Percentiles rank a stretch among this genome's conserved stretches.
phyloP scores from a whole-genome alignment of 345 rosid species.

The Nasturtium officinale region DNA sequence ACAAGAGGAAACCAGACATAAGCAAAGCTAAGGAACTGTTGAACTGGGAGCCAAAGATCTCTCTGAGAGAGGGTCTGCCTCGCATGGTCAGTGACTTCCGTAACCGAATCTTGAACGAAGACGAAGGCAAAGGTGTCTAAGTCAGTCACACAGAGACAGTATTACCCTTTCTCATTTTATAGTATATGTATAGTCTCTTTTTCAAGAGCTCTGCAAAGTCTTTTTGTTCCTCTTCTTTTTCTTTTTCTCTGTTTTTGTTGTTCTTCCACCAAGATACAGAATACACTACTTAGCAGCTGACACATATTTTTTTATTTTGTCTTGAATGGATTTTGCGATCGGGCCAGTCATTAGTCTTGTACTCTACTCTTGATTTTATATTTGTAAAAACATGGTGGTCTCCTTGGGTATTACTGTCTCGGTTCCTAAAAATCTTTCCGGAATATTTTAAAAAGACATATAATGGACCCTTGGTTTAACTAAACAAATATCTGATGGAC shows the following conservation, averaged over 20 bases:
- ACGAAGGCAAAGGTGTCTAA: slow-evolving; percentile 72
- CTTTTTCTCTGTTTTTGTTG: neutral
- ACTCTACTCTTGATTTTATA: neutral
- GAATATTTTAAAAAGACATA: neutral
- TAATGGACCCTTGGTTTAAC: neutral
- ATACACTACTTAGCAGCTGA: neutral
- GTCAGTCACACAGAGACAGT: slow-evolving; percentile 3
- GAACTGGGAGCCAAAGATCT: slow-evolving; percentile 91
- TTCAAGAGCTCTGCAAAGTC: slow-evolving; percentile 32
- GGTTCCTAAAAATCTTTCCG: neutral
- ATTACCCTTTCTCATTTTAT: neutral
- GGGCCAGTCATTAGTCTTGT: slow-evolving; percentile 6
- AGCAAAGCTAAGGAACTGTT: slow-evolving; percentile 85
- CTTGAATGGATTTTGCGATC: neutral
- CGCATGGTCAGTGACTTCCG: slow-evolving; percentile 91
- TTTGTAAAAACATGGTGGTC: neutral
- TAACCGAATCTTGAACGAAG: slow-evolving; percentile 82
- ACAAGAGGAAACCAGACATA: slow-evolving; percentile 93
- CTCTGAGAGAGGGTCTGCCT: slow-evolving; percentile 84
- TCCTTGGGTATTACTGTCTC: neutral
- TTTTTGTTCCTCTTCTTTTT: slow-evolving; percentile 1
- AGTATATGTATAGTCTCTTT: slow-evolving; percentile 44
- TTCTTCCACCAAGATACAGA: slow-evolving; percentile 18
- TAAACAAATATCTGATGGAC: neutral
- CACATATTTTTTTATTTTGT: neutral